Conservation (phyloP, 805 yeast genomes). For the Wickerhamiella sorbophila region DNA sequence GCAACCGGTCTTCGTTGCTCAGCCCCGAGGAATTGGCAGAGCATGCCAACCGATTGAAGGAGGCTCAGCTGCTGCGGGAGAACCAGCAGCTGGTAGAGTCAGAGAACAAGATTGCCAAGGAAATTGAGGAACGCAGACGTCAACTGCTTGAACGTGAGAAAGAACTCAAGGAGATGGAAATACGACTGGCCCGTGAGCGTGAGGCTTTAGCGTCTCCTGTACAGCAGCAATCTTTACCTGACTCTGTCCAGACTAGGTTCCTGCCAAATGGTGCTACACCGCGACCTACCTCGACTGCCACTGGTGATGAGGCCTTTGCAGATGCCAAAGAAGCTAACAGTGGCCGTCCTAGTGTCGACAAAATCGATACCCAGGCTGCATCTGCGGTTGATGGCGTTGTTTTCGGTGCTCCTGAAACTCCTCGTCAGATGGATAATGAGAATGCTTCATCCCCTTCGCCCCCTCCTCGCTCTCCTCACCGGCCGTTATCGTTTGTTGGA, state of each 20-base stretch:
- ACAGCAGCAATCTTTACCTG: background rate
- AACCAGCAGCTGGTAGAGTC: conserved; percentile 26
- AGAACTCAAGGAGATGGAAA: conserved; percentile 28
- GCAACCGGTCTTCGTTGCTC: conserved; percentile 19
- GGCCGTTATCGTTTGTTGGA: conserved; percentile 3
- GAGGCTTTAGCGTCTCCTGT: background rate
- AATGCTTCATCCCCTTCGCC: background rate
- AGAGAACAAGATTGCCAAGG: conserved; percentile 26
- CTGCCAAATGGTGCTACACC: background rate
- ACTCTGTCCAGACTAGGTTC: background rate
- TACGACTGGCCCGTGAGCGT: conserved; percentile 8
- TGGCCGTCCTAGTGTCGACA: no score
- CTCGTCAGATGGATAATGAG: background rate
- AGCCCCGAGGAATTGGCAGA: conserved; percentile 29
- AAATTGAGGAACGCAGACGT: conserved; percentile 26
- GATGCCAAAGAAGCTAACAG: background rate
- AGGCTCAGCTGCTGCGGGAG: conserved; percentile 30
- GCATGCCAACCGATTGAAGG: conserved; percentile 27
- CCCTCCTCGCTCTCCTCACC: conserved; percentile 2
- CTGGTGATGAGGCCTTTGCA: background rate
- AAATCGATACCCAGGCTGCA: background rate
- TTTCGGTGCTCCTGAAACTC: background rate
- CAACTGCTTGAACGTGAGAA: conserved; percentile 27
- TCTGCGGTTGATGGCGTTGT: background rate
- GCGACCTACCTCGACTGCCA: background rate